Percentiles rank a stretch among this genome's conserved stretches.
phyloP scores from a whole-genome alignment of 257 asterid genomes.

The Catharanthus roseus region DNA sequence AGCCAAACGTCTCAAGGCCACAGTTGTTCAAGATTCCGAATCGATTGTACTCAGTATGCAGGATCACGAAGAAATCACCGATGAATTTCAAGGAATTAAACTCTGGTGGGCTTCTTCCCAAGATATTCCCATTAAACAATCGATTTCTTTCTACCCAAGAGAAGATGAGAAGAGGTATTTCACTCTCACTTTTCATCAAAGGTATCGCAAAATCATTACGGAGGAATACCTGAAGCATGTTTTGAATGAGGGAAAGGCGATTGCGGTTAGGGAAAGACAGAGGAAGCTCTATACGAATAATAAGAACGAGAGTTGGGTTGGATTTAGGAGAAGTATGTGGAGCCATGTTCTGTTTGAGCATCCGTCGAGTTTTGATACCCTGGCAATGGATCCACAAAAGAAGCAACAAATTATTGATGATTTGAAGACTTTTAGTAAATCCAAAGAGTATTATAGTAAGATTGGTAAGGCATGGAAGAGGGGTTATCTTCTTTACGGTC shows the following conservation, averaged over 20 bases:
- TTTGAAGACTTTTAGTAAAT: too few relatives aligned
- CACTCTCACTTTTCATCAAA: too few relatives aligned
- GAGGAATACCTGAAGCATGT: constrained; percentile 18
- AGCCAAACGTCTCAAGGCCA: constrained; percentile 47
- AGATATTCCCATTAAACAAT: constrained; percentile 8
- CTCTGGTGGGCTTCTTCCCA: constrained; percentile 48
- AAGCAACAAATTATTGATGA: too few relatives aligned
- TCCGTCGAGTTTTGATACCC: background rate
- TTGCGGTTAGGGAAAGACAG: background rate
- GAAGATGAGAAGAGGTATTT: constrained; percentile 36
- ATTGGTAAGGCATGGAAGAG: constrained; percentile 12
- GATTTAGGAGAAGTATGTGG: background rate
- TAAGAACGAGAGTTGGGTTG: background rate
- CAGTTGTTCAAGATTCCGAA: constrained; percentile 31
- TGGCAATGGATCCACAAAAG: too few relatives aligned
- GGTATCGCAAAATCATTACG: too few relatives aligned
- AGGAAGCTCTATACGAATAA: constrained; percentile 7
- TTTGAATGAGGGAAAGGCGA: constrained; percentile 9
- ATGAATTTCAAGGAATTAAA: constrained; percentile 34
- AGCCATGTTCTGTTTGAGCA: constrained; percentile 3
- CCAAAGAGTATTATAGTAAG: background rate
- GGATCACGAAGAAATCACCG: constrained; percentile 50
- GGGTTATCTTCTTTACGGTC: constrained; percentile 7
- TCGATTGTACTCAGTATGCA: constrained; percentile 49
- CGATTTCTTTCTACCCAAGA: constrained; percentile 37